A percentile compares a stretch with the other conserved stretches of the same genome.
phyloP scores from a whole-genome alignment of 768 basidiomycete species.

The Candolleomyces aberdarensis region DNA sequence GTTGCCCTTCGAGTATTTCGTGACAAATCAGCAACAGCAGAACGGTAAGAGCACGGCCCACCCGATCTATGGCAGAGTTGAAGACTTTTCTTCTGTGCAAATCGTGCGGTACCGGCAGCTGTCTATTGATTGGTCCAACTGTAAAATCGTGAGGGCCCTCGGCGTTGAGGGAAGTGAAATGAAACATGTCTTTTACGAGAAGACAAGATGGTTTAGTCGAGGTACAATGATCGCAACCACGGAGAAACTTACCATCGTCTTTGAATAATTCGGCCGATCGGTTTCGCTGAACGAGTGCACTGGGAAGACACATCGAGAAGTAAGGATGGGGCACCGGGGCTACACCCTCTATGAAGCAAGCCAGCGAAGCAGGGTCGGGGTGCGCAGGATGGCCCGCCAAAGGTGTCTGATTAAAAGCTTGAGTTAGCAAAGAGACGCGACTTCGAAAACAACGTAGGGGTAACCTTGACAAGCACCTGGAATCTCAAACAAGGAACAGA shows the following conservation, averaged over 20 bases:
- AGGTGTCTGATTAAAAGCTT: constrained; percentile 34
- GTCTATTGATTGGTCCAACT: constrained; percentile 80
- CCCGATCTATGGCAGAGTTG: too few relatives aligned
- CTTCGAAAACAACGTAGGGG: neutral
- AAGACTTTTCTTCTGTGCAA: constrained; percentile 81
- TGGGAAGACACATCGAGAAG: constrained; percentile 14
- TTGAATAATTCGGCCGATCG: constrained; percentile 72
- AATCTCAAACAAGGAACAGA: constrained; percentile 86
- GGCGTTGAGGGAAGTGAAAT: constrained; percentile 88
- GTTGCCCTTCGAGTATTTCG: too few relatives aligned
- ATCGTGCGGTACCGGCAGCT: constrained; percentile 82
- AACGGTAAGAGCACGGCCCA: too few relatives aligned
- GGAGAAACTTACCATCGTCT: constrained; percentile 62
- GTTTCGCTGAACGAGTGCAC: constrained; percentile 88
- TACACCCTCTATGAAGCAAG: constrained; percentile 63
- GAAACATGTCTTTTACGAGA: constrained; percentile 70
- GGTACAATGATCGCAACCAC: neutral
- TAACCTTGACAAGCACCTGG: constrained; percentile 72
- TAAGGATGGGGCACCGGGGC: constrained; percentile 1
- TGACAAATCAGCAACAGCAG: too few relatives aligned
- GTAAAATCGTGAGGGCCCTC: constrained; percentile 78
- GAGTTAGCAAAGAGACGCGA: neutral
- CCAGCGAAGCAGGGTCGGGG: constrained; percentile 75
- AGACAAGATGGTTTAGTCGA: neutral
- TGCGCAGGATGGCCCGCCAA: constrained; percentile 81